These are phyloP conservation scores for Capsicum baccatum DNA, from an alignment of 257 asterid genomes.

Conservation along the genomic window DNA sequence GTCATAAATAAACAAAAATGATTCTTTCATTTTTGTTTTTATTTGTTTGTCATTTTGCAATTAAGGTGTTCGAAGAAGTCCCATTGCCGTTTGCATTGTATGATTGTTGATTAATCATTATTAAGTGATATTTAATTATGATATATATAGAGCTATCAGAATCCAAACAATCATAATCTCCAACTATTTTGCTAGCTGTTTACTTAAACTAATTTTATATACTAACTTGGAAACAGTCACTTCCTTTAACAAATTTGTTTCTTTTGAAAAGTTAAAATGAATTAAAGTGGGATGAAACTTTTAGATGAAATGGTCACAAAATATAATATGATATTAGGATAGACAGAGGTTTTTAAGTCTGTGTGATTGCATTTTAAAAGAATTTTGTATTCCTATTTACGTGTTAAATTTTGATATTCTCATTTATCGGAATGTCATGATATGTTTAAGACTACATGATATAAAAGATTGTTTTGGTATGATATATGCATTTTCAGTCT, in stretches of 20 bases:
- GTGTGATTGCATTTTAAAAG: no score
- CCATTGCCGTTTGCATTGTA: not conserved
- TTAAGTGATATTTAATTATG: not conserved
- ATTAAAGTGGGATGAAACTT: no score
- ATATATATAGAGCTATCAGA: not conserved
- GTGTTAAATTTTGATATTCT: no score
- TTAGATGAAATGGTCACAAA: no score
- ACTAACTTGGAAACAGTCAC: not conserved
- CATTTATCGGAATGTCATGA: no score
- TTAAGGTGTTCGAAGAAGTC: constrained; percentile 4
- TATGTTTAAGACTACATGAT: no score
- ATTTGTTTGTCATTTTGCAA: constrained; percentile 11
- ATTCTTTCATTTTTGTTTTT: not conserved
- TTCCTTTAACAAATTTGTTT: not conserved
- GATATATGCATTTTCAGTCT: no score
- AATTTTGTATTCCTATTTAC: no score
- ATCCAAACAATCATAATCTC: constrained; percentile 24
- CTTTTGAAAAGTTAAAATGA: not conserved
- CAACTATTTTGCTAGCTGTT: not conserved
- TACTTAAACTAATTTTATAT: no score
- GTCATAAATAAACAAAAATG: not conserved
- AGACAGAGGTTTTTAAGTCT: no score
- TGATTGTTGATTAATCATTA: not conserved
- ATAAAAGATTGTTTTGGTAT: no score
- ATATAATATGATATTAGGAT: no score